phyloP scores from a whole-genome alignment of 306 rosid species.

The Pyrus pyrifolia region DNA sequence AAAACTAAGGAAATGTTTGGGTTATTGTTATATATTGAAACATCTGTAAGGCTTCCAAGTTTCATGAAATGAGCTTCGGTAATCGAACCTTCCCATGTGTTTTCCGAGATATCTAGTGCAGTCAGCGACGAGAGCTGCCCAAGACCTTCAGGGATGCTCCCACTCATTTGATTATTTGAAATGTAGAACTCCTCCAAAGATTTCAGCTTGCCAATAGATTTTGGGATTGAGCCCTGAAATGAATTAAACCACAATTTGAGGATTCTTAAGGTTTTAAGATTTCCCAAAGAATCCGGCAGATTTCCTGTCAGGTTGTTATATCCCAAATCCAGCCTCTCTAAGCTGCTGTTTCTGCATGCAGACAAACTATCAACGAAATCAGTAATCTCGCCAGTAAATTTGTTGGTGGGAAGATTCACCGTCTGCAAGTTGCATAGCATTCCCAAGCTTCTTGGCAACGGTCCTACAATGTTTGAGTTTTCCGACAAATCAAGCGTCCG shows the following conservation, averaged over 20 bases:
- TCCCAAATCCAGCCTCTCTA: background rate
- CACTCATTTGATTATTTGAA: slow-evolving; percentile 1
- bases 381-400: slow-evolving; percentile 8
- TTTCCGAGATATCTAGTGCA: background rate
- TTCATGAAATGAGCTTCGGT: slow-evolving; percentile 11
- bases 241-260: background rate
- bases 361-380: background rate
- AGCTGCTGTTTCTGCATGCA: background rate
- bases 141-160: slow-evolving; percentile 8
- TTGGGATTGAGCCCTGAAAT: slow-evolving; percentile 26
- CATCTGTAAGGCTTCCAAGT: background rate
- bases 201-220: slow-evolving; percentile 24
- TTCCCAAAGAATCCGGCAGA: slow-evolving; percentile 17
- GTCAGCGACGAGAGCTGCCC: background rate
- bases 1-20: slow-evolving; percentile 6
- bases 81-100: slow-evolving; percentile 9
- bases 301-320: background rate
- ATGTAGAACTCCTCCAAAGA: slow-evolving; percentile 12
- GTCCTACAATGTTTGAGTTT: background rate
- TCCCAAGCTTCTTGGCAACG: background rate
- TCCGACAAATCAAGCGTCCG: slow-evolving; percentile 6
- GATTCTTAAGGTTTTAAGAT: background rate
- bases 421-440: background rate
- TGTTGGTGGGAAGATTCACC: background rate
- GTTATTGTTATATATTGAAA: background rate